A percentile compares a stretch with the other conserved stretches of the same genome.
phyloP scores from a whole-genome alignment of 2,329 filamentous ascomycete genomes.

The Ascochyta koolunga region DNA sequence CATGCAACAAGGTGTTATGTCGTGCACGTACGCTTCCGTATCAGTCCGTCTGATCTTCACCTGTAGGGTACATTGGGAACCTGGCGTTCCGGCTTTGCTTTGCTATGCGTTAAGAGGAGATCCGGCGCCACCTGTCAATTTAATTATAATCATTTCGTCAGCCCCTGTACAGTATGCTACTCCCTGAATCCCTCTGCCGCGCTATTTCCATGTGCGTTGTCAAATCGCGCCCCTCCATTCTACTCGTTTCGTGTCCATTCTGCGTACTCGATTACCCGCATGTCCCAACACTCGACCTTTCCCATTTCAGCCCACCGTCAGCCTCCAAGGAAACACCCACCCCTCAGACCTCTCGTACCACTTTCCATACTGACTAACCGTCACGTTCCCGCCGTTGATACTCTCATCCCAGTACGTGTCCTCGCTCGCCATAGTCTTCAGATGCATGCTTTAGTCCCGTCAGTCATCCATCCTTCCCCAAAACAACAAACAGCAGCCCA shows the following conservation, averaged over 20 bases:
- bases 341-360: slow-evolving; percentile 1
- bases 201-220: neutral
- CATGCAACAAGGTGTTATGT: slow-evolving; percentile 9
- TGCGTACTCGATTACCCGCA: too few species aligned
- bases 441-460: neutral
- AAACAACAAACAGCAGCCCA: too few species aligned
- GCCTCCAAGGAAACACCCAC: slow-evolving; percentile 10
- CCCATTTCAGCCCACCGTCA: slow-evolving; percentile 6
- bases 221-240: neutral
- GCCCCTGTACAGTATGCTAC: slow-evolving; percentile 7
- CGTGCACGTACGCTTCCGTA: slow-evolving; percentile 8
- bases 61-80: slow-evolving; percentile 30
- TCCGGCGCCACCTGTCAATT: slow-evolving; percentile 40
- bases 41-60: slow-evolving; percentile 19
- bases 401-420: slow-evolving; percentile 17
- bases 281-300: neutral
- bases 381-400: slow-evolving; percentile 16
- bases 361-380: slow-evolving; percentile 9
- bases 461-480: too few species aligned
- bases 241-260: neutral
- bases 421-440: slow-evolving; percentile 4
- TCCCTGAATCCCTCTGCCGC: neutral
- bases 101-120: slow-evolving; percentile 31
- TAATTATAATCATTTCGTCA: slow-evolving; percentile 36
- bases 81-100: slow-evolving; percentile 35